These are phyloP conservation scores for Albifimbria verrucaria DNA, from an alignment of 2,329 filamentous ascomycete species.

Conservation along the genomic window DNA sequence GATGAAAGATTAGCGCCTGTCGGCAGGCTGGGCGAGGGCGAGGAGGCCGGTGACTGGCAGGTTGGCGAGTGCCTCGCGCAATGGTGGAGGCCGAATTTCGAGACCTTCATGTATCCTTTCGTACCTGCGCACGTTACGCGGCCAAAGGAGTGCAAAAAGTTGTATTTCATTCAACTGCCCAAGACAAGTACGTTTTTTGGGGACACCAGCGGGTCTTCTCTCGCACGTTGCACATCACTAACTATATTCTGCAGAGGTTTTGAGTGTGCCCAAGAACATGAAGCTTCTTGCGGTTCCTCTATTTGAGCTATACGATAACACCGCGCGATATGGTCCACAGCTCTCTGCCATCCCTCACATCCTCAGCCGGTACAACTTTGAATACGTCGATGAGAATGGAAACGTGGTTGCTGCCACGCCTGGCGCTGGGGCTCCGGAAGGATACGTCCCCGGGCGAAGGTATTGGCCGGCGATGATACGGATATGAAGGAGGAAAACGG, in stretches of 20 bases:
- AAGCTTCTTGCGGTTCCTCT: constrained; percentile 95
- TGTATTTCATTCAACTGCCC: constrained; percentile 94
- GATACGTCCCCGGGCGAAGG: constrained; percentile 60
- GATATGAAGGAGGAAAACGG: constrained; percentile 56
- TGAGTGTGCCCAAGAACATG: constrained; percentile 99
- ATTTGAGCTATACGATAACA: constrained; percentile 98
- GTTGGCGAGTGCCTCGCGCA: constrained; percentile 92
- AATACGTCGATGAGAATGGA: constrained; percentile 92
- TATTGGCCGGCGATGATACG: constrained; percentile 61
- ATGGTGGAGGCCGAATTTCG: constrained; percentile 99
- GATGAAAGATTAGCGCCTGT: constrained; percentile 93
- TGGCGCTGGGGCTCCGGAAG: constrained; percentile 57
- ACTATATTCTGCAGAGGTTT: constrained; percentile 73
- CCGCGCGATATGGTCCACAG: constrained; percentile 88
- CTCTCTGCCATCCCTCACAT: constrained; percentile 94
- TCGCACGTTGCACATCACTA: too few relatives aligned
- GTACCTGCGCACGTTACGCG: constrained; percentile 92
- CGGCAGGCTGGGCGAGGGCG: constrained; percentile 79
- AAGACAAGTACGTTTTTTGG: constrained; percentile 77
- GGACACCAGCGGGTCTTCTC: too few relatives aligned
- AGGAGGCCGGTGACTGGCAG: constrained; percentile 85
- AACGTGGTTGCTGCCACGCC: constrained; percentile 84
- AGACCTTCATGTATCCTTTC: constrained; percentile 99
- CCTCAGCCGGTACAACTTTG: constrained; percentile 92
- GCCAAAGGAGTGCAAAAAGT: constrained; percentile 98